Evolutionary conservation across 2,329 filamentous ascomycete genomes (phyloP).

Genomic region (Diaporthe ampelina): DNA sequence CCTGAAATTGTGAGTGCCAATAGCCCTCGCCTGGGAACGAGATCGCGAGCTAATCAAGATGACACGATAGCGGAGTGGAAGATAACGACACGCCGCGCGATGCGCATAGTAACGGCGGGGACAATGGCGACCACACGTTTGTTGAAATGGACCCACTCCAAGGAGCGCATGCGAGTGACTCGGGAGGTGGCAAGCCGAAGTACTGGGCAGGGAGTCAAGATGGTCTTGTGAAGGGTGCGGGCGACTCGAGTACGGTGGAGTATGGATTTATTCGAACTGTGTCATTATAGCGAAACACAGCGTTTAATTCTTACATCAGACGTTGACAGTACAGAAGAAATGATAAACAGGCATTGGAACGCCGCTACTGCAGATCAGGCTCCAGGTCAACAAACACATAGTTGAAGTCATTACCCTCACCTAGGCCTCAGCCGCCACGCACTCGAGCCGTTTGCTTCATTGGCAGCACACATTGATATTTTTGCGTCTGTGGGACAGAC

Average conservation of each 20-base stretch:
- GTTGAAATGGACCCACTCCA: neutral
- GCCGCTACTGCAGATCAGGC: too few relatives aligned
- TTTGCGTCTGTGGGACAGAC: neutral
- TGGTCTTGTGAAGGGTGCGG: neutral
- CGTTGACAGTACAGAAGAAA: too few relatives aligned
- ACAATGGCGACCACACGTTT: neutral
- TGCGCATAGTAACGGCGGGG: neutral
- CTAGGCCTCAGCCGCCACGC: neutral
- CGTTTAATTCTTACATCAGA: neutral
- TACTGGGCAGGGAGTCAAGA: neutral
- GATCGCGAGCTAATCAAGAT: neutral
- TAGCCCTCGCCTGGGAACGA: fast-evolving
- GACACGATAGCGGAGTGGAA: neutral
- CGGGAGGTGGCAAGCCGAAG: neutral
- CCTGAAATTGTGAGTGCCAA: slow-evolving; percentile 16
- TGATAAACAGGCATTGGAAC: too few relatives aligned
- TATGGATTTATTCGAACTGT: neutral
- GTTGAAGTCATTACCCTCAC: neutral
- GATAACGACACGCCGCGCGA: neutral
- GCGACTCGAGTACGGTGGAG: neutral
- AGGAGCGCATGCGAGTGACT: too few relatives aligned
- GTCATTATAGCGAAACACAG: neutral
- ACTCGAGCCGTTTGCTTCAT: neutral
- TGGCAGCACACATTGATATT: neutral
- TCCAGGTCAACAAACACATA: neutral